Percentiles rank a stretch among this genome's conserved stretches.
phyloP scores from a whole-genome alignment of 2,329 filamentous ascomycete species.

The Aspergillus pseudoviridinutans region DNA sequence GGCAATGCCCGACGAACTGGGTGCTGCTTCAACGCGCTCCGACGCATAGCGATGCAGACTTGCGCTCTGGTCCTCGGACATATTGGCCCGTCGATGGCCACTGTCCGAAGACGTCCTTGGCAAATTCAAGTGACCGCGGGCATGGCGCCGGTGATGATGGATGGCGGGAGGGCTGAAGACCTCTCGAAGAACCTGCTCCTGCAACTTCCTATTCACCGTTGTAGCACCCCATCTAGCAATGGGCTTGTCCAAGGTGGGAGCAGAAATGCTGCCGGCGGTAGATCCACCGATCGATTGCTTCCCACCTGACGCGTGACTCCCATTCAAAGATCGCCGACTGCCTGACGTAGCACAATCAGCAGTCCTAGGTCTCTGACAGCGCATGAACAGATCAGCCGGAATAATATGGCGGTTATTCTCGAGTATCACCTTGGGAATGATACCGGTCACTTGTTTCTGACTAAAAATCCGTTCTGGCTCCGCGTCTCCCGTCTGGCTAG shows the following conservation, averaged over 20 bases:
- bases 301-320: slow-evolving; percentile 12
- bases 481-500: slow-evolving; percentile 13
- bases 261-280: slow-evolving; percentile 9
- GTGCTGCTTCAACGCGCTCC: slow-evolving; percentile 15
- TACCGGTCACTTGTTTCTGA: slow-evolving; percentile 71
- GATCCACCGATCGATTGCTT: slow-evolving; percentile 8
- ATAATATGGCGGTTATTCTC: slow-evolving; percentile 93
- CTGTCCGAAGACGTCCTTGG: slow-evolving; percentile 44
- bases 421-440: slow-evolving; percentile 85
- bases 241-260: slow-evolving; percentile 42
- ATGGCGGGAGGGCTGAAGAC: slow-evolving; percentile 83
- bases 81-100: slow-evolving; percentile 28
- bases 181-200: slow-evolving; percentile 88
- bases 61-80: slow-evolving; percentile 30
- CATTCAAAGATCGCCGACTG: slow-evolving; percentile 19
- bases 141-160: slow-evolving; percentile 70
- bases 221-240: slow-evolving; percentile 78
- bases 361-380: slow-evolving; percentile 46
- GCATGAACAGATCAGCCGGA: slow-evolving; percentile 73
- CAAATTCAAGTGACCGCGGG: slow-evolving; percentile 60
- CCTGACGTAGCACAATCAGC: slow-evolving; percentile 25
- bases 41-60: slow-evolving; percentile 18
- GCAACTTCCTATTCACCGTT: slow-evolving; percentile 79
- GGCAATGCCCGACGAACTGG: slow-evolving; percentile 25
- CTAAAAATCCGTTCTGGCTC: slow-evolving; percentile 55